Evolutionary conservation across 2,329 filamentous ascomycete species (phyloP), one percentile per base, ranked within the genome.

Genomic region (Trichoderma sp.): DNA sequence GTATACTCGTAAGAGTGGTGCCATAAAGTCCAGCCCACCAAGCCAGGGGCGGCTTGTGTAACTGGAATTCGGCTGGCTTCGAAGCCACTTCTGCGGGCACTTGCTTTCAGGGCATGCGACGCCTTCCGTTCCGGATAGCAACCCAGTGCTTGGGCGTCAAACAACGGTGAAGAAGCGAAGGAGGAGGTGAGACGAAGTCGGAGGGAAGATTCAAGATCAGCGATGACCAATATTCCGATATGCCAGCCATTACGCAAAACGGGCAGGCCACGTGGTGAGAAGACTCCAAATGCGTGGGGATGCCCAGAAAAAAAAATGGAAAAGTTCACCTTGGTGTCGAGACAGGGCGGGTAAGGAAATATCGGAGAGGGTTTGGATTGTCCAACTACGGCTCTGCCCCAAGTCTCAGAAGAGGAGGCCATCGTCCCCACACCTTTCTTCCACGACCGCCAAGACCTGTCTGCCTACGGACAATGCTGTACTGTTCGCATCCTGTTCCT

Each of bases 261-360:
- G 64, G 51, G 64, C 64, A 66, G 52, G 64, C 64, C 64, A 66
- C 64, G 64, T 66, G 64, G 64, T 66, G 58, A 56, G 59, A 43
- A 63, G 57, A 26, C 51, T 51, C 64, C 44, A 50, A 63, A 56
- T 61, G 58, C 58, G 58, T 52, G 58, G 58, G 48, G 58, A 61
- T 41, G 26, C 43, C 47, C 30, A 61, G 43, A 52, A 48, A 59
- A 30, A 28, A 28, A 9, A 7, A 10, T 10, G 1, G 3, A 14
- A 10, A 14, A 3, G 34, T 12, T 26, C 24, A n/a, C 56, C 34
- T 51, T 7, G 50, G 21, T 51, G 17, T 50, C 30, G 51, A 51
- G 47, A 47, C 3, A 30, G 10, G 10, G 41, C 55, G 26, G 55
- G 41, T 17, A 21, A 39, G 14, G 39, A 59, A 19, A 57, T 17